Evolutionary conservation across 495 filamentous ascomycete species (phyloP).

Genomic region (Cudoniella acicularis): DNA sequence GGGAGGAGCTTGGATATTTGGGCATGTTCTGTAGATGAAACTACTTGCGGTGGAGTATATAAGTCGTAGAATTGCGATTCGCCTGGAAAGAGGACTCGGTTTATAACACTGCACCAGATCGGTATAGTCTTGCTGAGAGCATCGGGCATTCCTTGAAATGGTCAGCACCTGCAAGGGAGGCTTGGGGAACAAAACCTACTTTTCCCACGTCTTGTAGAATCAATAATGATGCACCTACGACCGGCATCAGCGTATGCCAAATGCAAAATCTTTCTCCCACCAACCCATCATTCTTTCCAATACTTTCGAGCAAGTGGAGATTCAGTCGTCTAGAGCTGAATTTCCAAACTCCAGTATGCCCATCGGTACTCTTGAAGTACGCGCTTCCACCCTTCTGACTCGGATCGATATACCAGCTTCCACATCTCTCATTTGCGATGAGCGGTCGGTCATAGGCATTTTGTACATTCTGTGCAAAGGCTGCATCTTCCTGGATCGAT

Average conservation of each 20-base stretch:
- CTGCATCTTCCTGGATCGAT: constrained; percentile 65
- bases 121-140: constrained; percentile 90
- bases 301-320: constrained; percentile 65
- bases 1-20: constrained; percentile 70
- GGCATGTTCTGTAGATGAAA: constrained; percentile 70
- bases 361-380: constrained; percentile 98
- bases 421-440: constrained; percentile 91
- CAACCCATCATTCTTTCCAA: constrained; percentile 61
- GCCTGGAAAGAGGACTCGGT: constrained; percentile 70
- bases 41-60: constrained; percentile 59
- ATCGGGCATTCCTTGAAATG: constrained; percentile 72
- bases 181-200: constrained; percentile 39
- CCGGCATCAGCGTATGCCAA: background rate
- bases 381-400: constrained; percentile 61
- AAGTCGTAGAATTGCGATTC: constrained; percentile 45
- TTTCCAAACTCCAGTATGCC: constrained; percentile 83
- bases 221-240: constrained; percentile 80
- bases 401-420: constrained; percentile 89
- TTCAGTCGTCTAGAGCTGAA: constrained; percentile 85
- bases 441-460: constrained; percentile 60
- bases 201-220: constrained; percentile 93
- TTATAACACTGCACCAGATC: constrained; percentile 86
- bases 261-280: background rate
- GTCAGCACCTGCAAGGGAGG: background rate
- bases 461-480: constrained; percentile 58